Percentiles rank a stretch among this genome's conserved stretches.
These are phyloP conservation scores for Thelephora terrestris DNA, from an alignment of 1,284 basidiomycete species.

Conservation along the genomic window DNA sequence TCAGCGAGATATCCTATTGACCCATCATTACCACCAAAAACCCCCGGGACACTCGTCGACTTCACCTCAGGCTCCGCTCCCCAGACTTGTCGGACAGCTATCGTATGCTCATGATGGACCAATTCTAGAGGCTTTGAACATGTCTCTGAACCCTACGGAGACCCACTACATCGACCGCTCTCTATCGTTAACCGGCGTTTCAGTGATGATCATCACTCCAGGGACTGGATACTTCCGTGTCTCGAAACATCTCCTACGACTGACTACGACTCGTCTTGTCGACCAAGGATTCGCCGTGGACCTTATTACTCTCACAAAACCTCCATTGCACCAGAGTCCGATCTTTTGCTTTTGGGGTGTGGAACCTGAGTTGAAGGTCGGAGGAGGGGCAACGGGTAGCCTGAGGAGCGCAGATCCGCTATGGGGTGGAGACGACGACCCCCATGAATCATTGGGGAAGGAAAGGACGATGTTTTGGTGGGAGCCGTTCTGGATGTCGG, in stretches of 20 bases:
- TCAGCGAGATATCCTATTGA: constrained; percentile 78
- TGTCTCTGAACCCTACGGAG: constrained; percentile 89
- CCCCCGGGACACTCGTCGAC: constrained; percentile 29
- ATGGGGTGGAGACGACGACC: constrained; percentile 64
- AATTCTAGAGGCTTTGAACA: constrained; percentile 88
- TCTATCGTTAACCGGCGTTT: constrained; percentile 83
- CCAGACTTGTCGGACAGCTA: constrained; percentile 67
- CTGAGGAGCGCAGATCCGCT: constrained; percentile 60
- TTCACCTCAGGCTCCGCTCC: constrained; percentile 32
- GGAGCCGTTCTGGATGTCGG: constrained; percentile 79
- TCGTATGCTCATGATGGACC: constrained; percentile 92
- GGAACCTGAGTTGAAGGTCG: constrained; percentile 36
- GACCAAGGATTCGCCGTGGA: constrained; percentile 91
- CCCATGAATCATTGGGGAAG: constrained; percentile 23
- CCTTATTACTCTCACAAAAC: constrained; percentile 85
- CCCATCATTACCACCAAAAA: constrained; percentile 74
- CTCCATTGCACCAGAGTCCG: constrained; percentile 86
- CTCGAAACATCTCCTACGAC: constrained; percentile 78
- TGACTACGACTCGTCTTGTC: constrained; percentile 93
- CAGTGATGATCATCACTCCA: constrained; percentile 83
- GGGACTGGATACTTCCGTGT: constrained; percentile 94
- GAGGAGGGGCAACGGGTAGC: constrained; percentile 35
- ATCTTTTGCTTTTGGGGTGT: constrained; percentile 73
- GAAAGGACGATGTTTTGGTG: constrained; percentile 64
- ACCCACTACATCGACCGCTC: constrained; percentile 96